A percentile compares a stretch with the other conserved stretches of the same genome.
These are phyloP conservation scores for Setomelanomma holmii DNA, from an alignment of 2,329 filamentous ascomycete genomes.

Conservation along the genomic window DNA sequence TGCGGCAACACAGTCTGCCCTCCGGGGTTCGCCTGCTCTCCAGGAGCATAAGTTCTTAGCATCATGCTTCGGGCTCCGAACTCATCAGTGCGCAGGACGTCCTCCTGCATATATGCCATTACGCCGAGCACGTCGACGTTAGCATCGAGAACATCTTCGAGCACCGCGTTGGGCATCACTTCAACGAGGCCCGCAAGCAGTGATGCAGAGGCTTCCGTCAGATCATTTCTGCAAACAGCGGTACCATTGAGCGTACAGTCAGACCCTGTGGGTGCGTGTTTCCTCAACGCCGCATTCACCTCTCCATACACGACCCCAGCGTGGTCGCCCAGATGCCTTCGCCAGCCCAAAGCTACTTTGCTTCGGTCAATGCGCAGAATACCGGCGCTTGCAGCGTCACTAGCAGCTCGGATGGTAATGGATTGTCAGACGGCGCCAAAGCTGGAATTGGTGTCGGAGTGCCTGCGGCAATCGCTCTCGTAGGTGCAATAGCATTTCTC, in stretches of 20 bases:
- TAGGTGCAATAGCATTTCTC: not conserved
- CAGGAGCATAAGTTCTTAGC: not conserved
- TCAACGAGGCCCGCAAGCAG: not conserved
- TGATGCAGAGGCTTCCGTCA: not conserved
- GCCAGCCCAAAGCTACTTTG: not conserved
- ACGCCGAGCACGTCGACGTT: not conserved
- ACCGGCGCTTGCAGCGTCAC: not conserved
- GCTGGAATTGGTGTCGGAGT: not conserved
- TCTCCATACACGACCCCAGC: not conserved
- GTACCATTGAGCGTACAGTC: not conserved
- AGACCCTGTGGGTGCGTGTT: not conserved
- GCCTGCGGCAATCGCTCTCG: not conserved
- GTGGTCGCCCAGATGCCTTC: not conserved
- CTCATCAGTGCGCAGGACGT: not conserved
- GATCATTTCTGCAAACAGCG: not conserved
- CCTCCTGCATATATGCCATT: not conserved
- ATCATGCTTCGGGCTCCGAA: not conserved
- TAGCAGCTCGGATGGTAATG: not conserved
- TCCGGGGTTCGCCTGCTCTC: not conserved
- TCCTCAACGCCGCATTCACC: not conserved
- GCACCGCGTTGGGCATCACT: not conserved
- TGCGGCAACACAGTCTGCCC: not conserved
- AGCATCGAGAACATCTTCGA: not conserved
- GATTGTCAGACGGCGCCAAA: not conserved
- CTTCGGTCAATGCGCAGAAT: not conserved